Conservation (phyloP, 164 flowering plant species). For the Magnolia changhungtana region DNA sequence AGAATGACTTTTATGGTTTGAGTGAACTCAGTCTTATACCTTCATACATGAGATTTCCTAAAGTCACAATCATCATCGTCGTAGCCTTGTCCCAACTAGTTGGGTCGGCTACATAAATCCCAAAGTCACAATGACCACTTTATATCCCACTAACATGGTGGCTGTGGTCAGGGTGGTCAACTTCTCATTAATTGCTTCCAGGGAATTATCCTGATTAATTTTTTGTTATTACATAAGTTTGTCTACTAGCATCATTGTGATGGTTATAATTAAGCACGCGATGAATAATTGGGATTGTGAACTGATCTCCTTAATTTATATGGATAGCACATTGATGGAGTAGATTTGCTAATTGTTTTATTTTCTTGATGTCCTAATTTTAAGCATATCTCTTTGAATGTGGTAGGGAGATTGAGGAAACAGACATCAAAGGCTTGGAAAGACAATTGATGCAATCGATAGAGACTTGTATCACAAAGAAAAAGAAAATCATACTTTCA, state of each 20-base stretch:
- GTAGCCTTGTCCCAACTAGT: no score
- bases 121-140: no score
- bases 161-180: no score
- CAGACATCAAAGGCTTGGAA: slow-evolving; percentile 83
- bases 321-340: neutral
- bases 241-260: neutral
- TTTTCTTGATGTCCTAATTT: neutral
- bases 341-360: neutral
- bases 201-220: neutral
- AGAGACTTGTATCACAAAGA: slow-evolving; percentile 83
- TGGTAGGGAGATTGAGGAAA: slow-evolving; percentile 88
- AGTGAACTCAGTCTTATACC: no score
- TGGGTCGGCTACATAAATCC: no score
- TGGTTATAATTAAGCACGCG: neutral
- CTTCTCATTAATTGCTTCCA: neutral
- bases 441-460: slow-evolving; percentile 95
- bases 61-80: no score
- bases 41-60: no score
- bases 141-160: no score
- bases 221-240: neutral
- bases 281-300: neutral
- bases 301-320: neutral
- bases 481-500: slow-evolving; percentile 81
- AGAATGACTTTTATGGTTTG: no score
- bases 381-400: slow-evolving; percentile 4